These are phyloP conservation scores for Backusella sp. DNA, from an alignment of 192 early-diverging fungal genomes.

Conservation along the genomic window DNA sequence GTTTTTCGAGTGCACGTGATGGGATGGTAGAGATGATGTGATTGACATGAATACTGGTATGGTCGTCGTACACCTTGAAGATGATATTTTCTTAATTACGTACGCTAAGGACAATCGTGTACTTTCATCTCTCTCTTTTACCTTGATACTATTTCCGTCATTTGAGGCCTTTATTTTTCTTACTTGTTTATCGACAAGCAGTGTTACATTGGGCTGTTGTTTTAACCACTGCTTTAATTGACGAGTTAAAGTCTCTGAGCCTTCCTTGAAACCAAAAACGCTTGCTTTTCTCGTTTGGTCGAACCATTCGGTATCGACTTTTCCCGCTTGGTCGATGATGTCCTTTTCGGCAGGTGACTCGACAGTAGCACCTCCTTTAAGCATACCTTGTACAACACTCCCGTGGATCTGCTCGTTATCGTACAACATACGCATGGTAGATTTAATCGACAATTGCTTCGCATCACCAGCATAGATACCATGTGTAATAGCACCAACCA, in stretches of 20 bases:
- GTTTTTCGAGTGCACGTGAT: constrained; percentile 41
- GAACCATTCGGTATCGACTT: constrained; percentile 55
- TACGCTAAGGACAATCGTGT: background rate
- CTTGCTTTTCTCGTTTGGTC: constrained; percentile 58
- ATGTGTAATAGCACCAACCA: constrained; percentile 87
- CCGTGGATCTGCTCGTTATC: constrained; percentile 63
- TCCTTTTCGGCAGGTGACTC: constrained; percentile 34
- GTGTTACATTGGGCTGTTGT: constrained; percentile 53
- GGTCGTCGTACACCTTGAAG: background rate
- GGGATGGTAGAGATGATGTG: constrained; percentile 75
- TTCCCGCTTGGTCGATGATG: constrained; percentile 26
- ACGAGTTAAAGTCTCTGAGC: constrained; percentile 69
- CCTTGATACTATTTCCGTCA: constrained; percentile 39
- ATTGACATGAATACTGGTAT: constrained; percentile 31
- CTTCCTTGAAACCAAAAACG: constrained; percentile 82
- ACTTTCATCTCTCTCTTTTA: constrained; percentile 32
- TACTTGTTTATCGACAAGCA: constrained; percentile 47
- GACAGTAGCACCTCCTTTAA: constrained; percentile 37
- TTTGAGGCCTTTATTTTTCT: constrained; percentile 38
- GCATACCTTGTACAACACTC: constrained; percentile 48
- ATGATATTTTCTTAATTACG: constrained; percentile 19
- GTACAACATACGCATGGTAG: constrained; percentile 71
- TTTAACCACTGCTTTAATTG: constrained; percentile 53
- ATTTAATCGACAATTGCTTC: constrained; percentile 70
- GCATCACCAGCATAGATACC: constrained; percentile 94